Conservation (phyloP, 441 rosid genomes). For the Pelargonium fulgidum region DNA sequence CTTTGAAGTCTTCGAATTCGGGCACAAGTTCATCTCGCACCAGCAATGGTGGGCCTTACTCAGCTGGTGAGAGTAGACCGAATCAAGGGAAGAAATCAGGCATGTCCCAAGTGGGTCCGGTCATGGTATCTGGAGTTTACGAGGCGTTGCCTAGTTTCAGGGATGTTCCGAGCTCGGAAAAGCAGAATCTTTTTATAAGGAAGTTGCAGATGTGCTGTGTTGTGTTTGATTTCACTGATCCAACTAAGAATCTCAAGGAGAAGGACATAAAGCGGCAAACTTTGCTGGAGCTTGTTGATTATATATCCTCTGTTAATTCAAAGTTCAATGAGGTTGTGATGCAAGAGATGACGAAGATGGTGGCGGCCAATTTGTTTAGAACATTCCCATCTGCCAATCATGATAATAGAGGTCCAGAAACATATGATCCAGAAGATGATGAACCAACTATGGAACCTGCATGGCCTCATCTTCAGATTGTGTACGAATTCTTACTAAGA, state of each 20-base stretch:
- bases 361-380: slow-evolving; percentile 61
- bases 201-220: slow-evolving; percentile 66
- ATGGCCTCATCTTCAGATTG: slow-evolving; percentile 19
- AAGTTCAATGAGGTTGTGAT: slow-evolving; percentile 70
- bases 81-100: slow-evolving; percentile 44
- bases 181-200: slow-evolving; percentile 59
- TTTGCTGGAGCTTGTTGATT: slow-evolving; percentile 73
- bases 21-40: slow-evolving; percentile 28
- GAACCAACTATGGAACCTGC: slow-evolving; percentile 53
- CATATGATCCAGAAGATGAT: slow-evolving; percentile 68
- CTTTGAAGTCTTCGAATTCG: slow-evolving; percentile 35
- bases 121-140: slow-evolving; percentile 35
- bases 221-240: slow-evolving; percentile 63
- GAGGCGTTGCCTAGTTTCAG: slow-evolving; percentile 68
- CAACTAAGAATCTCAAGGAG: slow-evolving; percentile 62
- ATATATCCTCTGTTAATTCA: slow-evolving; percentile 41
- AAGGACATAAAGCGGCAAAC: slow-evolving; percentile 78
- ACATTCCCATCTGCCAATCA: slow-evolving; percentile 48
- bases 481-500: slow-evolving; percentile 50
- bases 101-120: slow-evolving; percentile 29
- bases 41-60: slow-evolving; percentile 39
- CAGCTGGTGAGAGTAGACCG: slow-evolving; percentile 26
- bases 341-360: slow-evolving; percentile 70
- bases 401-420: slow-evolving; percentile 43
- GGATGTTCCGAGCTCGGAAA: slow-evolving; percentile 65